Evolutionary conservation across 2,329 filamentous ascomycete genomes (phyloP), one percentile per base, ranked within the genome.

Genomic region (Diaporthe eres): DNA sequence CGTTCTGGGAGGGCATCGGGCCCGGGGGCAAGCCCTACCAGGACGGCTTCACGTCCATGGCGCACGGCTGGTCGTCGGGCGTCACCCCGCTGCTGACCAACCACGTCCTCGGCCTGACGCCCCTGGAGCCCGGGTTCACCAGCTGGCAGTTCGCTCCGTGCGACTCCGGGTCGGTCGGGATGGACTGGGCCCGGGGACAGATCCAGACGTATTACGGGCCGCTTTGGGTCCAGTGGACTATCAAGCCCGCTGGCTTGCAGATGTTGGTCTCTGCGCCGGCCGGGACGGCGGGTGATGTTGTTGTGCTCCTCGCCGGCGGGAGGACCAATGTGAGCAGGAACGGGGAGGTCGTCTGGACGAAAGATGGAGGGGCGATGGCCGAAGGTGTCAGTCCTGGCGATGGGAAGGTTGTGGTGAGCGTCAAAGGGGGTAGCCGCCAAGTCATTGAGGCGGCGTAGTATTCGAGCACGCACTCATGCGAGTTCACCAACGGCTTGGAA

Each of bases 1-100:
- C 88, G 4, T 84, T 85, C 77, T 90, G 88, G 88, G 88, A 90
- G 78, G 88, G 87, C 0, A 86, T 89, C 68, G 88, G 87, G 1
- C 77, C 80, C 0, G 79, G 81, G 28, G 88, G 88, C 0, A 70
- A 68, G 2, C 81, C 85, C 39, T 90, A 89, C 75, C 84, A 89
- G 78, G 84, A 80, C 1, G 84, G 80, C 0, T 89, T 85, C 75
- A 90, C 87, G 22, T 87, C 86, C 25, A 85, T 87, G 80, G 85
- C 88, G 0, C 88, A 90, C 72, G 88, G 86, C 0, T 90, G 88
- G 88, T 85, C 84, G 3, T 89, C 88, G 1, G 88, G 88, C 8
- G 82, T 90, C 22, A 86, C 88, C 58, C 86, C 88, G 1, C 80
- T 87, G 9, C 77, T 88, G 76, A 86, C 81, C 8, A 86, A 85